Conservation (phyloP, 371 early-diverging fungal genomes). For the Mucor circinelloides region DNA sequence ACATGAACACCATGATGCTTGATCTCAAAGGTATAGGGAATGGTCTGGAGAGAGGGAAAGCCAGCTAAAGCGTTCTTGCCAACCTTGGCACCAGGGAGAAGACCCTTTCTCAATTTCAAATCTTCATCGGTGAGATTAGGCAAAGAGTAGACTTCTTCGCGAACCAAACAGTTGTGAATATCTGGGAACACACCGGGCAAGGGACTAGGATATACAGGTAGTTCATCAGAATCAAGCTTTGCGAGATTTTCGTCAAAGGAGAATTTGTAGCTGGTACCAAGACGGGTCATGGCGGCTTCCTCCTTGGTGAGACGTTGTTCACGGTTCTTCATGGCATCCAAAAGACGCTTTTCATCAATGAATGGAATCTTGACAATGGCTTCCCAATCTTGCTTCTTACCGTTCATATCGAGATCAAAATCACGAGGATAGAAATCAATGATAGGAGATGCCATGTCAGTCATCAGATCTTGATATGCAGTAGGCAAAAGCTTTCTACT, state of each 20-base stretch:
- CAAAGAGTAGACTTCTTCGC: constrained; percentile 50
- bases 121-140: constrained; percentile 43
- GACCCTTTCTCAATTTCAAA: constrained; percentile 58
- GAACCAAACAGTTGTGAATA: constrained; percentile 57
- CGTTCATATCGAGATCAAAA: constrained; percentile 96
- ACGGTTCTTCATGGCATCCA: constrained; percentile 77
- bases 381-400: constrained; percentile 98
- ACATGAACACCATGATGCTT: constrained; percentile 82
- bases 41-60: constrained; percentile 86
- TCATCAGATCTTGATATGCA: constrained; percentile 84
- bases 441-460: constrained; percentile 81
- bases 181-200: constrained; percentile 75
- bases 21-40: constrained; percentile 70
- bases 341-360: constrained; percentile 86
- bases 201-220: constrained; percentile 60
- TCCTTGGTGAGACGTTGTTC: constrained; percentile 71
- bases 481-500: constrained; percentile 80
- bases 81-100: constrained; percentile 67
- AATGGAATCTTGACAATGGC: constrained; percentile 95
- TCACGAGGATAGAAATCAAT: constrained; percentile 92
- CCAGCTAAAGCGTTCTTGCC: constrained; percentile 82
- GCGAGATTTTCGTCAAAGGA: constrained; percentile 54
- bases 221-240: constrained; percentile 24
- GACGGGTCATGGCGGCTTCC: constrained; percentile 68
- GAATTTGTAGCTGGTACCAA: constrained; percentile 72